phyloP scores from a whole-genome alignment of 768 basidiomycete species.

The Russula lepida region DNA sequence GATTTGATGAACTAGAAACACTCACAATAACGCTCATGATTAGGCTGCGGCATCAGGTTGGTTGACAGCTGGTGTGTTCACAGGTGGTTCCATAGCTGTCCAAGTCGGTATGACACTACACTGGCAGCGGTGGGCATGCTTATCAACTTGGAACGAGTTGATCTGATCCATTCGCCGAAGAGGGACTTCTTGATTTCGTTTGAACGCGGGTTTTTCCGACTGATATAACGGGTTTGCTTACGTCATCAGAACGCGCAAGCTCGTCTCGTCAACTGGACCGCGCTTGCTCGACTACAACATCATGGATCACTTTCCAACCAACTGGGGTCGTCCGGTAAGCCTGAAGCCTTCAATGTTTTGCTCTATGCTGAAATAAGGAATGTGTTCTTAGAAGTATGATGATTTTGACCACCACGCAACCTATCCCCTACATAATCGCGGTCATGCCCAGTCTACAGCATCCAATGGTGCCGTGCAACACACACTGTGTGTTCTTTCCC shows the following conservation, averaged over 20 bases:
- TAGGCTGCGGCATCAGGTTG: no score
- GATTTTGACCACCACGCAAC: constrained; percentile 67
- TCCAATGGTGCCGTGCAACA: constrained; percentile 63
- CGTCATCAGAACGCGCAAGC: constrained; percentile 16
- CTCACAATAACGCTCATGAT: no score
- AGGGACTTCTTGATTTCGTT: no score
- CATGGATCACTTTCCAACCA: constrained; percentile 82
- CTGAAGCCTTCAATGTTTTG: neutral
- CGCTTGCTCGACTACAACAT: constrained; percentile 4
- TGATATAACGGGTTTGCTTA: neutral
- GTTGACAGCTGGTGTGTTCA: neutral
- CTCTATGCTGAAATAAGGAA: neutral
- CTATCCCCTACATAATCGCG: constrained; percentile 61
- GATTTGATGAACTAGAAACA: no score
- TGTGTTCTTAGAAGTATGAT: constrained; percentile 53
- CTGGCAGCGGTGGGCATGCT: no score
- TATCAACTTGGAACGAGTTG: no score
- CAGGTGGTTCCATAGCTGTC: no score
- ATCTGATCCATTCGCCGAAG: no score
- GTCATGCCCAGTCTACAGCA: constrained; percentile 31
- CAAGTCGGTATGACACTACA: no score
- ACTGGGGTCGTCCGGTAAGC: constrained; percentile 49
- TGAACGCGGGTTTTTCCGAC: neutral
- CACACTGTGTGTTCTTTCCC: constrained; percentile 55
- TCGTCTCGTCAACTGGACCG: no score